A percentile compares a stretch with the other conserved stretches of the same genome.
These are phyloP conservation scores for Aspergillus pseudoterreus DNA, from an alignment of 2,329 filamentous ascomycete species.

Conservation along the genomic window DNA sequence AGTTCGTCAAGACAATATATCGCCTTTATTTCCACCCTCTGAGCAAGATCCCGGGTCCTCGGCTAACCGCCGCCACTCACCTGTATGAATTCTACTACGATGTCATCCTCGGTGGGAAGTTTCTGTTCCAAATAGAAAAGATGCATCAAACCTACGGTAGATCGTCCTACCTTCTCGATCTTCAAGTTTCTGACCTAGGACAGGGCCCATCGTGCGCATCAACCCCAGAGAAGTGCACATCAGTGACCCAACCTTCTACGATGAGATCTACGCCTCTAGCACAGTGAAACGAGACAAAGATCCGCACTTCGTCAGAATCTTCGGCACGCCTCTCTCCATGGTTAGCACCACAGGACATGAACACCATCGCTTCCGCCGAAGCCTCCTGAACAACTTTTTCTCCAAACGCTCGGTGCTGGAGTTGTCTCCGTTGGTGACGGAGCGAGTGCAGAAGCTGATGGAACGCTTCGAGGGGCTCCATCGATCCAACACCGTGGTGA, in stretches of 20 bases:
- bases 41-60: conserved; percentile 30
- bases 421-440: conserved; percentile 34
- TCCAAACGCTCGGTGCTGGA: conserved; percentile 36
- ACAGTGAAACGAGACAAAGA: conserved; percentile 22
- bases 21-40: conserved; percentile 29
- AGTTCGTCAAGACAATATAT: conserved; percentile 10
- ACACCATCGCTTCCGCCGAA: conserved; percentile 41
- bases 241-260: conserved; percentile 30
- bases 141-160: conserved; percentile 27
- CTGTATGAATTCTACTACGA: conserved; percentile 30
- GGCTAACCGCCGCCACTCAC: conserved; percentile 24
- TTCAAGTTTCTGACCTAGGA: background rate
- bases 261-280: conserved; percentile 27
- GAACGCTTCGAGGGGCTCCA: conserved; percentile 12
- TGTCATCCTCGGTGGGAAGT: conserved; percentile 18
- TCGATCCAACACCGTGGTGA: conserved; percentile 3
- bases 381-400: conserved; percentile 43
- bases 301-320: conserved; percentile 8
- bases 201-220: conserved; percentile 36
- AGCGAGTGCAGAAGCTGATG: conserved; percentile 18
- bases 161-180: background rate
- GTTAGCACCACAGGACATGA: conserved; percentile 38
- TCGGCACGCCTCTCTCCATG: conserved; percentile 12
- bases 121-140: conserved; percentile 19
- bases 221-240: conserved; percentile 37